phyloP scores from a whole-genome alignment of 2,329 filamentous ascomycete genomes.

The Clonostachys byssicola region DNA sequence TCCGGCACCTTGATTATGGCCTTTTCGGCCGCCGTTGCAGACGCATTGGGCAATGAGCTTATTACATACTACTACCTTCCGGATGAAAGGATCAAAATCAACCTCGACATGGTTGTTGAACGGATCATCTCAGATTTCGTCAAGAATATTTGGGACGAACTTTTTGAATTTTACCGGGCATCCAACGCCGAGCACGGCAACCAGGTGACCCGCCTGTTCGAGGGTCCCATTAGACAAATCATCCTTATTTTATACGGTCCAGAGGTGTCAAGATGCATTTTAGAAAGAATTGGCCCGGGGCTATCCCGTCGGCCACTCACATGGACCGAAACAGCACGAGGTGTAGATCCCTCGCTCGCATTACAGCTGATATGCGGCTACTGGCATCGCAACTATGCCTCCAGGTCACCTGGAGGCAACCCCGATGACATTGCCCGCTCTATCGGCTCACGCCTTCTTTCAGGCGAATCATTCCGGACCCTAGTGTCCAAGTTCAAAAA shows the following conservation, averaged over 20 bases:
- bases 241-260: slow-evolving; percentile 28
- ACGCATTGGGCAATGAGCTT: slow-evolving; percentile 26
- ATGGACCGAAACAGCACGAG: slow-evolving; percentile 22
- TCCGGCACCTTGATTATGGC: slow-evolving; percentile 24
- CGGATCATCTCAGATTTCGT: slow-evolving; percentile 25
- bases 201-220: slow-evolving; percentile 25
- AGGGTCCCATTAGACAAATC: slow-evolving; percentile 29
- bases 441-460: slow-evolving; percentile 1
- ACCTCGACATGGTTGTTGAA: slow-evolving; percentile 27
- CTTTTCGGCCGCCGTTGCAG: slow-evolving; percentile 26
- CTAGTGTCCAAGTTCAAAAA: slow-evolving; percentile 21
- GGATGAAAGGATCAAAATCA: slow-evolving; percentile 22
- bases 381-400: slow-evolving; percentile 26
- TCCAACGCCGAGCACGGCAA: slow-evolving; percentile 15
- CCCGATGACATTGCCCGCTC: slow-evolving; percentile 5
- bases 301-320: slow-evolving; percentile 21
- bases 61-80: slow-evolving; percentile 29
- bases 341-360: slow-evolving; percentile 25
- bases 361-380: slow-evolving; percentile 27
- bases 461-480: slow-evolving; percentile 16
- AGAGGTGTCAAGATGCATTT: slow-evolving; percentile 23
- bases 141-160: slow-evolving; percentile 25
- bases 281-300: slow-evolving; percentile 26
- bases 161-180: slow-evolving; percentile 24
- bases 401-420: slow-evolving; percentile 17